phyloP scores from a whole-genome alignment of 225 moss, liverwort and hornwort genomes.

The Antitrichia curtipendula region DNA sequence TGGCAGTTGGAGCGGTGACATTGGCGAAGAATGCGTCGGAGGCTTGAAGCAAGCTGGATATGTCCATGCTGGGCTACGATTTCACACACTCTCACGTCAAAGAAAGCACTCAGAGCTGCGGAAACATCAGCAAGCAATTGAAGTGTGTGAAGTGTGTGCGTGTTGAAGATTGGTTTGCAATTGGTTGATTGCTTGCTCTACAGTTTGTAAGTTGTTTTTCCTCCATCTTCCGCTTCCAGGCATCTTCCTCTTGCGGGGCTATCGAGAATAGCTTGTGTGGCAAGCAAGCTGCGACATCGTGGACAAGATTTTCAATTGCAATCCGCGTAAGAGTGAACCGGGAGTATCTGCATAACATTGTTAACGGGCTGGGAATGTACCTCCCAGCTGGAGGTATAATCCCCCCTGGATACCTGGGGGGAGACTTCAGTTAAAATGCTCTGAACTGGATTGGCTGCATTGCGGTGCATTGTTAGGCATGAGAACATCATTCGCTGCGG shows the following conservation, averaged over 20 bases:
- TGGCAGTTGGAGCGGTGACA: background rate
- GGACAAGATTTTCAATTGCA: background rate
- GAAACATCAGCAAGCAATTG: background rate
- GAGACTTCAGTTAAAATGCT: no score
- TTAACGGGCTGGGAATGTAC: no score
- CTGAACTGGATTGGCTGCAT: no score
- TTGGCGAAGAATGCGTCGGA: constrained; percentile 1
- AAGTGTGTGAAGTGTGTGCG: background rate
- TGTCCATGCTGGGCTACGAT: background rate
- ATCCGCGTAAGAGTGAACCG: background rate
- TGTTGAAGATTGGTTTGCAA: background rate
- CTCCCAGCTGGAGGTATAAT: no score
- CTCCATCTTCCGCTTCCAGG: background rate
- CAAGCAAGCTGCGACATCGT: background rate
- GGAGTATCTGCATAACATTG: no score
- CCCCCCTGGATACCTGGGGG: no score
- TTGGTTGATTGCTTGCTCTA: background rate
- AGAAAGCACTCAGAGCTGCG: background rate
- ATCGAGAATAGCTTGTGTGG: background rate
- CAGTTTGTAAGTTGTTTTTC: background rate
- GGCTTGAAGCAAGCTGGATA: background rate
- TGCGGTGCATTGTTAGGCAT: no score
- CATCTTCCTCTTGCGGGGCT: background rate
- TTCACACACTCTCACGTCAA: background rate
- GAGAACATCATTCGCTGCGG: no score